Evolutionary conservation across 345 rosid species (phyloP), one percentile per base, ranked within the genome.

Genomic region (Dovyalis caffra): DNA sequence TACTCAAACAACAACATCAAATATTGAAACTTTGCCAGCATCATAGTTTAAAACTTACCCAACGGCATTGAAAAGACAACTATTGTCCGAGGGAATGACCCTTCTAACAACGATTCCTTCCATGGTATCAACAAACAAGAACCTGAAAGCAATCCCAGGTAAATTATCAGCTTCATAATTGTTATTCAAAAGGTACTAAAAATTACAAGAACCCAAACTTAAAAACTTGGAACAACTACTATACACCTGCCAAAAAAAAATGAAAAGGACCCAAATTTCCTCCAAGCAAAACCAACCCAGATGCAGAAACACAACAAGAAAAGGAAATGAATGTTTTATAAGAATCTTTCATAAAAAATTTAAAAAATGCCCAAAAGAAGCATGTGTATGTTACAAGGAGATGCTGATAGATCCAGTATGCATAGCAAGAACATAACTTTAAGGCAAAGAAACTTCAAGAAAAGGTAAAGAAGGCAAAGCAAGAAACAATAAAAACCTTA

Each of bases 71-170:
- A 93, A 95, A 66, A 95, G 93, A 77, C 99, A 95, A 83, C 97
- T 93, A 87, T 95, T 95, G 70, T 95, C 98, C 3, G 99, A 93
- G 62, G 97, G 97, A 76, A 95, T 95, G 38, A 95, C 92, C 79
- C 99, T 89, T 81, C 99, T 90, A 79, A 85, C 81, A 35, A 91
- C 45, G 70, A 80, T 74, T 68, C 96, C 98, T 72, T 93, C 99
- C 80, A 77, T 77, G 64, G 14, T 64, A 43, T 18, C n/a, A 8
- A 31, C 29, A 40, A 64, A 64, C 29, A 16, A 12, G 31, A 40
- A 23, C 75, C 66, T 71, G 71, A 56, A 70, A 25, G 43, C 68
- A 70, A 76, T 69, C 26, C 35, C n/a, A 47, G 40, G 56, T 69
- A 32, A 25, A 28, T 34, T 34, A 26, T 14, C 40, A 56, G 51